These are phyloP conservation scores for Erysimum pusillum DNA, from an alignment of 441 rosid genomes.

Conservation along the genomic window DNA sequence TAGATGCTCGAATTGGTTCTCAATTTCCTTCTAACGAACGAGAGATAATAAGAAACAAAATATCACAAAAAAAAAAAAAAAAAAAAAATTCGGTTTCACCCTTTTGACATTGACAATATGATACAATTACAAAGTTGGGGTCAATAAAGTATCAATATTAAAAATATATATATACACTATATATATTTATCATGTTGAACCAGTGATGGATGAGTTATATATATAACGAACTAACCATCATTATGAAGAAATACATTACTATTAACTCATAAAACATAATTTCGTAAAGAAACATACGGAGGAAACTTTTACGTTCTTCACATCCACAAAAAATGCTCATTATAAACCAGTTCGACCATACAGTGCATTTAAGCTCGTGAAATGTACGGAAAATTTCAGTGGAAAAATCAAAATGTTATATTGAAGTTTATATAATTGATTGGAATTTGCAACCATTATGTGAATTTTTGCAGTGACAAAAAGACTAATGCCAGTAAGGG, in stretches of 20 bases:
- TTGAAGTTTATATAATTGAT: not conserved
- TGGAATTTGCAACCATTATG: not conserved
- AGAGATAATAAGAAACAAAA: not conserved
- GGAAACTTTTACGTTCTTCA: not conserved
- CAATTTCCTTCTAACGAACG: not conserved
- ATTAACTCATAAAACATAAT: not conserved
- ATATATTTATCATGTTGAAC: constrained; percentile 10
- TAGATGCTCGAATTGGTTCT: not conserved
- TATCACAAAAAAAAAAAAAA: not conserved
- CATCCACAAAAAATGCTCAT: not conserved
- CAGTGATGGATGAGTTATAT: not conserved
- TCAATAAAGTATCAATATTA: not conserved
- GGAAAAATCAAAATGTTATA: not conserved
- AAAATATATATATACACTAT: too few species aligned
- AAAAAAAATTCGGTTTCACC: not conserved
- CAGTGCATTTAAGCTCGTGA: not conserved
- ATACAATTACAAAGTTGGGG: not conserved
- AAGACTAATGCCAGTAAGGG: not conserved
- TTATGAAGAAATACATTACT: not conserved
- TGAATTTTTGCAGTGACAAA: not conserved
- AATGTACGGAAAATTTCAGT: too few species aligned
- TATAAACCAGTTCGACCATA: not conserved
- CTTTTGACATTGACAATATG: not conserved
- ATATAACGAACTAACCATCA: not conserved
- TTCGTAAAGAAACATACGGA: not conserved